Conservation (phyloP, 495 filamentous ascomycete species). For the Xylaria cubensis region DNA sequence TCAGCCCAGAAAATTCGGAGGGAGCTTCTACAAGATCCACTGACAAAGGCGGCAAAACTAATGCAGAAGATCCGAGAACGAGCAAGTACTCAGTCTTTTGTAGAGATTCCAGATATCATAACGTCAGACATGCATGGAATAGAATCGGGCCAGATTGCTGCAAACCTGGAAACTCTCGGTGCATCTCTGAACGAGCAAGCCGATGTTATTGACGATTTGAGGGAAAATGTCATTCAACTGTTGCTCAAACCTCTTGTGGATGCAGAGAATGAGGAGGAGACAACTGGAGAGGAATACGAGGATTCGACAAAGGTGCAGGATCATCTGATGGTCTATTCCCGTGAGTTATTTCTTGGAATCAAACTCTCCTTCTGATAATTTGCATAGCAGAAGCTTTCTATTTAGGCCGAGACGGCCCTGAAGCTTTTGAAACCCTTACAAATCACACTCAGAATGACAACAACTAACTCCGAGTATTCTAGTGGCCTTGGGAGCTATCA, state of each 20-base stretch:
- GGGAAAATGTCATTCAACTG: constrained; percentile 70
- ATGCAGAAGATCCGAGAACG: constrained; percentile 58
- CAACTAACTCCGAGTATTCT: not conserved
- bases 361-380: not conserved
- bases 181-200: constrained; percentile 72
- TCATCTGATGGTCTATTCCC: constrained; percentile 79
- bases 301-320: constrained; percentile 86
- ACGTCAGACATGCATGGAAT: constrained; percentile 36
- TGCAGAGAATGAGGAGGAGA: constrained; percentile 72
- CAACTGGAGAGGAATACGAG: constrained; percentile 88
- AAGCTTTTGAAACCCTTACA: not conserved
- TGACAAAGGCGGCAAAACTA: constrained; percentile 29
- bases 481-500: constrained; percentile 70
- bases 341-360: not conserved
- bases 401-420: not conserved
- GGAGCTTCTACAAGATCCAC: constrained; percentile 68
- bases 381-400: not conserved
- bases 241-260: constrained; percentile 81
- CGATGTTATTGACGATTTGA: constrained; percentile 72
- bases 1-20: constrained; percentile 75
- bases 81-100: constrained; percentile 59
- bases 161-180: constrained; percentile 48
- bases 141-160: constrained; percentile 43
- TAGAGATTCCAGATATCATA: constrained; percentile 64
- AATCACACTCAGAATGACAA: not conserved